phyloP scores from a whole-genome alignment of 306 rosid genomes.

The Neltuma alba region DNA sequence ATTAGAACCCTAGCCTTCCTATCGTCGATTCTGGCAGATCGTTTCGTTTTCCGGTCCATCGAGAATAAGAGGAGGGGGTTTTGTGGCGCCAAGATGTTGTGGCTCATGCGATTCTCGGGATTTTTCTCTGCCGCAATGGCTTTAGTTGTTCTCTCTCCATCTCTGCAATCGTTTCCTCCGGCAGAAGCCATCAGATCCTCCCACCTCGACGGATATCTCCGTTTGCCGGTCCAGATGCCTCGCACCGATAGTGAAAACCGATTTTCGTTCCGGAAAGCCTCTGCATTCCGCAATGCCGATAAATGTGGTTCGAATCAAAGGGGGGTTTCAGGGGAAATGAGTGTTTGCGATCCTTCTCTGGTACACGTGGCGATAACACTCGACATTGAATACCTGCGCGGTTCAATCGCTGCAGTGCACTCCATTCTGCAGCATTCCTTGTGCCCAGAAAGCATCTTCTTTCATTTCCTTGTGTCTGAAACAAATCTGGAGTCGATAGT shows the following conservation, averaged over 20 bases:
- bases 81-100: slow-evolving; percentile 47
- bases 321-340: background rate
- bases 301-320: slow-evolving; percentile 43
- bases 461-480: slow-evolving; percentile 70
- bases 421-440: slow-evolving; percentile 63
- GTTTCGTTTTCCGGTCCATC: slow-evolving; percentile 37
- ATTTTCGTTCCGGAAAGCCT: slow-evolving; percentile 56
- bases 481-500: slow-evolving; percentile 55
- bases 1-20: slow-evolving; percentile 49
- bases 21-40: slow-evolving; percentile 38
- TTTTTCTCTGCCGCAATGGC: slow-evolving; percentile 69
- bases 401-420: slow-evolving; percentile 82
- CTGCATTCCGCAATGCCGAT: slow-evolving; percentile 59
- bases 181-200: slow-evolving; percentile 81
- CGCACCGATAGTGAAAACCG: slow-evolving; percentile 23
- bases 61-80: slow-evolving; percentile 37
- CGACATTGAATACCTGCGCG: slow-evolving; percentile 78
- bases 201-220: slow-evolving; percentile 41
- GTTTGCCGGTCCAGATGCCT: slow-evolving; percentile 23
- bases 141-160: slow-evolving; percentile 63
- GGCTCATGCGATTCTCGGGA: slow-evolving; percentile 62
- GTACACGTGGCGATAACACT: slow-evolving; percentile 82
- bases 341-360: slow-evolving; percentile 60
- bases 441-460: slow-evolving; percentile 71
- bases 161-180: slow-evolving; percentile 71